phyloP scores from a whole-genome alignment of 2,329 filamentous ascomycete species.

The Monosporascus ibericus region DNA sequence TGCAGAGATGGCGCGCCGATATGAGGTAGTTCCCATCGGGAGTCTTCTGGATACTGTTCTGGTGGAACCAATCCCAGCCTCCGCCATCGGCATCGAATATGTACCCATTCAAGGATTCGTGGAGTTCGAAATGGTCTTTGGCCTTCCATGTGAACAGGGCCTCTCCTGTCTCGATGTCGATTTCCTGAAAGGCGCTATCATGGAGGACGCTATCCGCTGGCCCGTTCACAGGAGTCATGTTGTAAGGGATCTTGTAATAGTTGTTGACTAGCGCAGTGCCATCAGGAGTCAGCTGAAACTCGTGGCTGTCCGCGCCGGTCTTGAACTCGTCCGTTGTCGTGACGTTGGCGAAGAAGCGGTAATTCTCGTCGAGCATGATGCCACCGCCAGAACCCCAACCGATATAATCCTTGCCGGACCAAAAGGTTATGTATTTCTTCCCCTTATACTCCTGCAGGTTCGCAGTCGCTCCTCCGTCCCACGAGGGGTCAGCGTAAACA shows the following conservation, averaged over 20 bases:
- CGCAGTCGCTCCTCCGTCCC: constrained; percentile 12
- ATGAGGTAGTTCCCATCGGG: constrained; percentile 29
- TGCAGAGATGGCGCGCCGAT: constrained; percentile 22
- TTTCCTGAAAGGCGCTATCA: constrained; percentile 33
- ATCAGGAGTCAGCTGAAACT: constrained; percentile 34
- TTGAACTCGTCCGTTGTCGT: constrained; percentile 27
- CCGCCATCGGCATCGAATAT: constrained; percentile 10
- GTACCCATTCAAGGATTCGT: constrained; percentile 14
- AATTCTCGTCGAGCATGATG: constrained; percentile 27
- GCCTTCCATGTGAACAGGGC: constrained; percentile 32
- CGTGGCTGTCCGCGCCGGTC: constrained; percentile 34
- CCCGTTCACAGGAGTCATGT: constrained; percentile 26
- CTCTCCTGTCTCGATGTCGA: constrained; percentile 30
- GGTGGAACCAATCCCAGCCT: constrained; percentile 29
- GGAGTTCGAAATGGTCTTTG: constrained; percentile 23
- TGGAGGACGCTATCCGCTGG: constrained; percentile 23
- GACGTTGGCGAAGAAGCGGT: constrained; percentile 32
- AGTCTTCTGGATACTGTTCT: constrained; percentile 28
- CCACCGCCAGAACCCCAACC: constrained; percentile 18
- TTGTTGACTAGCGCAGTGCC: constrained; percentile 36
- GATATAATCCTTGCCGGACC: constrained; percentile 25
- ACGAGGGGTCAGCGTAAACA: constrained; percentile 17
- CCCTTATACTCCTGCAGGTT: constrained; percentile 26
- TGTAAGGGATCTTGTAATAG: constrained; percentile 29
- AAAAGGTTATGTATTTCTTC: constrained; percentile 29